Evolutionary conservation across 2,329 filamentous ascomycete species (phyloP).

Genomic region (Penicillium griseofulvum): DNA sequence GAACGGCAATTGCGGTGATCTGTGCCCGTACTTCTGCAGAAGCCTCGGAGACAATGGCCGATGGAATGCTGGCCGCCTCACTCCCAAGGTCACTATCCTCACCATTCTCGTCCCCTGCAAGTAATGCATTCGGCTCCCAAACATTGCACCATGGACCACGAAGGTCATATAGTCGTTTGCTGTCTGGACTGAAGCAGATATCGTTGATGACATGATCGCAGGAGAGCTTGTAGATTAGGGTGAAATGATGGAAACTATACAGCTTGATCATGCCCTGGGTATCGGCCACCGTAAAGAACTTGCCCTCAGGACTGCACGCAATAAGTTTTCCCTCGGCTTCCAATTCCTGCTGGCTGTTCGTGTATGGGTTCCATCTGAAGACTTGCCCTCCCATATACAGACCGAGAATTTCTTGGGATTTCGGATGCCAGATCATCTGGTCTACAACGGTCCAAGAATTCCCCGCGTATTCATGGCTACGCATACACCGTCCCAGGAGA

Average conservation of each 20-base stretch:
- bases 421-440: not conserved
- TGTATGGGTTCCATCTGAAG: not conserved
- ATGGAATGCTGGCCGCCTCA: not conserved
- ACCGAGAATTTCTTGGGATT: not conserved
- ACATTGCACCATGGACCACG: conserved; percentile 37
- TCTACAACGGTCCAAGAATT: not conserved
- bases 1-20: not conserved
- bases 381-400: not conserved
- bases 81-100: conserved; percentile 3
- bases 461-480: not conserved
- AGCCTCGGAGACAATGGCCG: not conserved
- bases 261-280: not conserved
- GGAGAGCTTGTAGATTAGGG: not conserved
- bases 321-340: not conserved
- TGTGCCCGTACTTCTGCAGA: not conserved
- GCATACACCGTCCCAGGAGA: not conserved
- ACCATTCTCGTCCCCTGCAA: not conserved
- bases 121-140: conserved; percentile 34
- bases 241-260: not conserved
- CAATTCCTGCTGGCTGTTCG: not conserved
- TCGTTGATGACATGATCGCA: not conserved
- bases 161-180: conserved; percentile 37
- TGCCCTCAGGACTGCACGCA: not conserved
- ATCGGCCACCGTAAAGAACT: not conserved
- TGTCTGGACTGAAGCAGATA: conserved; percentile 23